Evolutionary conservation across 1,139 yeast genomes (phyloP).

Genomic region (Sporopachydermia cereana): DNA sequence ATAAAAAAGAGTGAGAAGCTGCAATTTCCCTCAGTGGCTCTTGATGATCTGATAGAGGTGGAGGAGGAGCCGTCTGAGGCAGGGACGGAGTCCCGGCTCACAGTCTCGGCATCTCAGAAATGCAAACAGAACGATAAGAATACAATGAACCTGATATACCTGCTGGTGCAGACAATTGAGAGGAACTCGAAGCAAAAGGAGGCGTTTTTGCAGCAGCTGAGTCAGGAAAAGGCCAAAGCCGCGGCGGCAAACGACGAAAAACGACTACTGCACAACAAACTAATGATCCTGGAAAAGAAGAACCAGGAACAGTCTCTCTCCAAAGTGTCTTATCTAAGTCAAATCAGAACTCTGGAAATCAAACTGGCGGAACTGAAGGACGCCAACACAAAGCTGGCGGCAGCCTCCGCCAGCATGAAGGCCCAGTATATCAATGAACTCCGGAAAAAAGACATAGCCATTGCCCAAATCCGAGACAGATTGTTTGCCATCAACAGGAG

Average conservation of each 20-base stretch:
- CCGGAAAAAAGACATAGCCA: not conserved
- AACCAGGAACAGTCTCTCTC: not conserved
- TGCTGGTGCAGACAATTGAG: constrained; percentile 2
- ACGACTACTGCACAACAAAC: not conserved
- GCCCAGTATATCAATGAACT: not conserved
- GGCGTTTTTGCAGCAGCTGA: not conserved
- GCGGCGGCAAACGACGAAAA: not conserved
- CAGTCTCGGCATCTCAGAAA: not conserved
- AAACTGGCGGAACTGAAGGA: not conserved
- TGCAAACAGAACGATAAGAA: constrained; percentile 1
- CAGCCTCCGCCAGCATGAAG: not conserved
- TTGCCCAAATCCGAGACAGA: not conserved
- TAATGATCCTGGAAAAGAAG: constrained; percentile 2
- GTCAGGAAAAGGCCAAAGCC: not conserved
- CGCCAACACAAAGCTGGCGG: not conserved
- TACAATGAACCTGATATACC: not conserved
- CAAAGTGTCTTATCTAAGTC: not conserved
- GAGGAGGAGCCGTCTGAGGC: not conserved
- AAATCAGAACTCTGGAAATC: not conserved
- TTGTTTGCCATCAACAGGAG: not conserved
- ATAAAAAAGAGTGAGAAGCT: not conserved
- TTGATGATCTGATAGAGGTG: not conserved
- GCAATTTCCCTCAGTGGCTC: not conserved
- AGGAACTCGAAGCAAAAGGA: constrained; percentile 3
- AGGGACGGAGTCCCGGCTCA: not conserved